Conservation (phyloP, 108 stramenopile species). For the Nitzschia sp. region DNA sequence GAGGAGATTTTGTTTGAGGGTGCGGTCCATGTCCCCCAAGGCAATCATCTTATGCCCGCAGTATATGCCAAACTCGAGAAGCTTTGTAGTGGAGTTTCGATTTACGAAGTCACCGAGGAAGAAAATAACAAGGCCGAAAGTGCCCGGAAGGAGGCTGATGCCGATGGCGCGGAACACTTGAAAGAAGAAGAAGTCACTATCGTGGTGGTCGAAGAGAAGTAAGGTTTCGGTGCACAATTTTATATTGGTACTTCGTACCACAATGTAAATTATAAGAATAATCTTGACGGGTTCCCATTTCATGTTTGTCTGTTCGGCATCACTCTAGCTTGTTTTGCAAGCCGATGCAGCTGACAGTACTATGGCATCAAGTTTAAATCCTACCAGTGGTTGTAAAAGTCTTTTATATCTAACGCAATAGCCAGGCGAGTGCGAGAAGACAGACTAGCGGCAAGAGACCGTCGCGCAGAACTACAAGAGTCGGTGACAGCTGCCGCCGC, state of each 20-base stretch:
- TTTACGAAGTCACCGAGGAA: constrained; percentile 13
- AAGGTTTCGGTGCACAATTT: no score
- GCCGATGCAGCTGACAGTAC: no score
- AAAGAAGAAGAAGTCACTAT: constrained; percentile 4
- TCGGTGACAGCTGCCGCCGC: no score
- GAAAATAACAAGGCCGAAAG: constrained; percentile 6
- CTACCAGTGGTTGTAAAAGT: no score
- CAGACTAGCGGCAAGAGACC: background rate
- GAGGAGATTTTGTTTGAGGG: constrained; percentile 17
- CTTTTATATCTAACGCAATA: constrained; percentile 1
- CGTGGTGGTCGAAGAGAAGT: background rate
- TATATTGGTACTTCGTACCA: no score
- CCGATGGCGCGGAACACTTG: constrained; percentile 11
- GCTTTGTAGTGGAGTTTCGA: constrained; percentile 1
- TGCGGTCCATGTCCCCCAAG: constrained; percentile 13
- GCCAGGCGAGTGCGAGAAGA: background rate
- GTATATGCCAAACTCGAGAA: constrained; percentile 13
- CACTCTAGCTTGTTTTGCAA: no score
- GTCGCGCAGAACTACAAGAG: background rate
- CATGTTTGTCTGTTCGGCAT: no score
- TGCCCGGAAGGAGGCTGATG: background rate
- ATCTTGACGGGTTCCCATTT: no score
- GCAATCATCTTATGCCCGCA: background rate
- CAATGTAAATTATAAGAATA: no score
- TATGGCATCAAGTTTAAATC: no score